phyloP scores from a whole-genome alignment of 805 yeast species.

The Ogataea trehaloabstinens region DNA sequence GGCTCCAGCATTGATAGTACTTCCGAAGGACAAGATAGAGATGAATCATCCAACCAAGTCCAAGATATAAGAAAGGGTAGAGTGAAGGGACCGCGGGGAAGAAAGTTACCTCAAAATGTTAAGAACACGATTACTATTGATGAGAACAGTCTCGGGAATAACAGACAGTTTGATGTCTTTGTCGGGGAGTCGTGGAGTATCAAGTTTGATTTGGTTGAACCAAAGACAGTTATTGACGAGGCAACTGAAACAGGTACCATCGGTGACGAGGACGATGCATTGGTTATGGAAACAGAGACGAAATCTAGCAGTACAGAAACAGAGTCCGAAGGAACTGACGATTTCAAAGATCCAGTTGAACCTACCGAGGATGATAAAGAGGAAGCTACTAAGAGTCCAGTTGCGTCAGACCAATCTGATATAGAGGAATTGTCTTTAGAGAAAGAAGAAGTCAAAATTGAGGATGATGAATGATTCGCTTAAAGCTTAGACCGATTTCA shows the following conservation, averaged over 20 bases:
- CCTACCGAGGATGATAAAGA: no score
- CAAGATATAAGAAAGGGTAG: constrained; percentile 47
- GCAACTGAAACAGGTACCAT: background rate
- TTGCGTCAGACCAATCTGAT: no score
- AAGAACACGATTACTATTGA: constrained; percentile 39
- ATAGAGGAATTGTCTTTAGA: no score
- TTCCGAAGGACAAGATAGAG: constrained; percentile 3
- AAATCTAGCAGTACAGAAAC: no score
- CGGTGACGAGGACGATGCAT: constrained; percentile 3
- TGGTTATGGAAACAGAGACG: no score
- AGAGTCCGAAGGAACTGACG: no score
- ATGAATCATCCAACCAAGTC: constrained; percentile 10
- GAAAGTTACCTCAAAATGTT: constrained; percentile 61
- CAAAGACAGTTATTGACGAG: no score
- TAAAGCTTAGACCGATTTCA: no score
- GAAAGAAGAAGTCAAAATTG: no score
- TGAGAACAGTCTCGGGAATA: constrained; percentile 29
- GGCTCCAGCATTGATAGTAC: constrained; percentile 16
- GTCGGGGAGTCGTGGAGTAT: constrained; percentile 40
- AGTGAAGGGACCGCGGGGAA: constrained; percentile 73
- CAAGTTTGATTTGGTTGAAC: constrained; percentile 10
- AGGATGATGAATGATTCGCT: no score
- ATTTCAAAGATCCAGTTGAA: no score
- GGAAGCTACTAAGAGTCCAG: no score
- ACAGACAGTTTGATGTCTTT: constrained; percentile 32